Conservation (phyloP, 139 green algal genomes). For the Micractinium conductrix region DNA sequence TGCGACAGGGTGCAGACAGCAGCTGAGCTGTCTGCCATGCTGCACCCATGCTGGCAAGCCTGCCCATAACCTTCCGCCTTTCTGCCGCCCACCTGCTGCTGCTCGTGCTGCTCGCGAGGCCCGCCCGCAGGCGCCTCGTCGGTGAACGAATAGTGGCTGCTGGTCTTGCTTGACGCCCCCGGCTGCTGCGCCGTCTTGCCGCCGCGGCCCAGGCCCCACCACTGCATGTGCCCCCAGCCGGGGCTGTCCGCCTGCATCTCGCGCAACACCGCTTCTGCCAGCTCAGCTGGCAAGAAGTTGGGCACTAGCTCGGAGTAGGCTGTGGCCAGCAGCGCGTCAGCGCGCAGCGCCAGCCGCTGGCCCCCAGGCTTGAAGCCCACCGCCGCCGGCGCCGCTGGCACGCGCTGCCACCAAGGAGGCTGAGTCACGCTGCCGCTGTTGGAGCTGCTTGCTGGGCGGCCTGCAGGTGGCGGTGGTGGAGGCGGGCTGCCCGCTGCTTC, state of each 20-base stretch:
- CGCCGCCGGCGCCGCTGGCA: background rate
- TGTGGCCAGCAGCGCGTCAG: background rate
- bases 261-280: background rate
- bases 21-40: too few relatives aligned
- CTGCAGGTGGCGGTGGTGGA: background rate
- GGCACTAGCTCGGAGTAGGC: conserved; percentile 13
- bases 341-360: background rate
- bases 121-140: background rate
- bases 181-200: background rate
- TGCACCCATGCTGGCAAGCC: too few relatives aligned
- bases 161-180: conserved; percentile 2
- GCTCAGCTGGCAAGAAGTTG: conserved; percentile 11
- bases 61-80: too few relatives aligned
- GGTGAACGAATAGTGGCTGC: conserved; percentile 11
- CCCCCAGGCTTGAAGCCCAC: background rate
- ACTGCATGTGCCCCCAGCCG: background rate
- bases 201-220: background rate
- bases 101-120: background rate
- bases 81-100: background rate
- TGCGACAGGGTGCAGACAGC: too few relatives aligned
- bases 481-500: background rate
- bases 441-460: background rate
- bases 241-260: background rate
- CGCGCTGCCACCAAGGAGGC: background rate
- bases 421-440: background rate